These are phyloP conservation scores for Russula brevipes DNA, from an alignment of 768 basidiomycete genomes.

Conservation along the genomic window DNA sequence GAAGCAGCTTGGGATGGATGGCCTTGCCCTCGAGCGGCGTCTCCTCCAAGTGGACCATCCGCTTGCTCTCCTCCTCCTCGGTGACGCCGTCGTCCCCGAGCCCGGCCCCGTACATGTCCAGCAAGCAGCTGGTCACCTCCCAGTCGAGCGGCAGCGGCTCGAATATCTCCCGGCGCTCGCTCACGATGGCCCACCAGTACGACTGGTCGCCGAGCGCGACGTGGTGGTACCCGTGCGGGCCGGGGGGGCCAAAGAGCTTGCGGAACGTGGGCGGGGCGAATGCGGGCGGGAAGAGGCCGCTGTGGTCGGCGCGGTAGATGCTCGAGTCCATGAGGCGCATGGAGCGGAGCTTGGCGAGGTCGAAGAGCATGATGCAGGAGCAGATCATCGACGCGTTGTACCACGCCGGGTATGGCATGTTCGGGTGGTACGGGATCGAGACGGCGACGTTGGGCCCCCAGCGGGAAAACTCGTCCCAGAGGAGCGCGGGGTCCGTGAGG, in stretches of 20 bases:
- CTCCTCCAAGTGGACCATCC: slow-evolving; percentile 33
- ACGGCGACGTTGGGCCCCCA: slow-evolving; percentile 37
- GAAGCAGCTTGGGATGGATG: slow-evolving; percentile 44
- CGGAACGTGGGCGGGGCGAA: slow-evolving; percentile 41
- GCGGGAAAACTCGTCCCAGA: slow-evolving; percentile 40
- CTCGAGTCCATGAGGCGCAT: slow-evolving; percentile 46
- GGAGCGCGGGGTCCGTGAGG: slow-evolving; percentile 42
- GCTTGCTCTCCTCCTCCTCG: slow-evolving; percentile 35
- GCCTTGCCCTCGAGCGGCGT: slow-evolving; percentile 42
- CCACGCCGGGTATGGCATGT: slow-evolving; percentile 40
- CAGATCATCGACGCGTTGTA: slow-evolving; percentile 44
- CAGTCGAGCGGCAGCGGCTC: slow-evolving; percentile 43
- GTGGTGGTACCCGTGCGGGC: slow-evolving; percentile 36
- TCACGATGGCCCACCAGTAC: slow-evolving; percentile 53
- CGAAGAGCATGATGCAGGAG: slow-evolving; percentile 50
- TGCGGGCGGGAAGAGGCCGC: slow-evolving; percentile 30
- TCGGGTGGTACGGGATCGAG: slow-evolving; percentile 43
- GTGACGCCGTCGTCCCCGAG: slow-evolving; percentile 39
- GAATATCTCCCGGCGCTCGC: slow-evolving; percentile 38
- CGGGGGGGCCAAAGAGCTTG: slow-evolving; percentile 41
- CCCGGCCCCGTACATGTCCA: slow-evolving; percentile 43
- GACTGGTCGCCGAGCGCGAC: slow-evolving; percentile 49
- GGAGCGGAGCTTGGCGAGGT: slow-evolving; percentile 41
- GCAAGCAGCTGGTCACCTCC: slow-evolving; percentile 46
- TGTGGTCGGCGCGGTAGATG: slow-evolving; percentile 33